phyloP scores from a whole-genome alignment of 2,329 filamentous ascomycete genomes.

The Verticillium longisporum region DNA sequence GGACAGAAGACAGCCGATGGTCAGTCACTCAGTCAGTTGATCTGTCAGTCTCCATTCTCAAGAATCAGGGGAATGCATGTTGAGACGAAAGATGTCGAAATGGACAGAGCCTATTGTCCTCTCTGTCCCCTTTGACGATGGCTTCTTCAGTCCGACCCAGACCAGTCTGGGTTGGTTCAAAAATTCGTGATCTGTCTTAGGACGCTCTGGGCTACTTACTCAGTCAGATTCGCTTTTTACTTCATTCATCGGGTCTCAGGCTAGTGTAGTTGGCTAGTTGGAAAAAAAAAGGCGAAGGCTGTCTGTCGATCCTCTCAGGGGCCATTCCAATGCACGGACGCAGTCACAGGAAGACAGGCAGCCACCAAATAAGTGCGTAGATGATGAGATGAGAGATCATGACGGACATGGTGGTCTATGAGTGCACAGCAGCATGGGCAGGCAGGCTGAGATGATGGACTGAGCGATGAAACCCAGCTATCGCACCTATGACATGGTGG shows the following conservation, averaged over 20 bases:
- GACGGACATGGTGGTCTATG: neutral
- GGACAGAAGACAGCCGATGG: too few relatives aligned
- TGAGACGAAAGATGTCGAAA: too few relatives aligned
- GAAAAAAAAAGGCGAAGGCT: neutral
- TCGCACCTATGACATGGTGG: neutral
- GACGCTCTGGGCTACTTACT: too few relatives aligned
- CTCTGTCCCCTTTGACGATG: too few relatives aligned
- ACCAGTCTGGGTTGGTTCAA: too few relatives aligned
- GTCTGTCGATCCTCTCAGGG: neutral
- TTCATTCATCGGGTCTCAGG: neutral
- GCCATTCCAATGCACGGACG: neutral
- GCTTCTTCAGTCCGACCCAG: too few relatives aligned
- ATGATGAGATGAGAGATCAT: neutral
- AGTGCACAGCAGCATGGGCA: neutral
- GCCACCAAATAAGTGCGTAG: neutral
- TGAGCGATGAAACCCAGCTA: neutral
- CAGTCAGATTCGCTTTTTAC: too few relatives aligned
- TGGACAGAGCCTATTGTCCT: too few relatives aligned
- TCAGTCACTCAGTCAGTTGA: too few relatives aligned
- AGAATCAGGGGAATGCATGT: too few relatives aligned
- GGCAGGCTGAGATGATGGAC: neutral
- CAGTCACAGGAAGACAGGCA: neutral
- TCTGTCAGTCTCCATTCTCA: too few relatives aligned
- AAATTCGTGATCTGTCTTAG: too few relatives aligned
- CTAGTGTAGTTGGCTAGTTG: neutral